Evolutionary conservation across 2,329 filamentous ascomycete species (phyloP).

Genomic region (Trichoderma semiorbis): DNA sequence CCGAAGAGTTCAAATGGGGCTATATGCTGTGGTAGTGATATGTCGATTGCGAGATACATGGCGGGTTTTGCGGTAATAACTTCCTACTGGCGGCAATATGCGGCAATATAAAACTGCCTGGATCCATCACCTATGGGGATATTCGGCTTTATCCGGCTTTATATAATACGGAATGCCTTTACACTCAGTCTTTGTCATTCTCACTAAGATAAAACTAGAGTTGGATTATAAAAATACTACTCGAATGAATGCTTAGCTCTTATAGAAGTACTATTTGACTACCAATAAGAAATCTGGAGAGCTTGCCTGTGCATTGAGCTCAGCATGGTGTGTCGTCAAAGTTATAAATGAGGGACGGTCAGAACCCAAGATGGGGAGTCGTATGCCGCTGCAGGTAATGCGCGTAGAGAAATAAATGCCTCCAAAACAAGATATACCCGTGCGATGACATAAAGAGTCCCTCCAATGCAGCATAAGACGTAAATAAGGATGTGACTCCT

Average conservation of each 20-base stretch:
- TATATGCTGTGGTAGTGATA: accelerated
- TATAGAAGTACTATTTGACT: background rate
- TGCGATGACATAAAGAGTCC: constrained; percentile 13
- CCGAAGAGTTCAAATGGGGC: accelerated
- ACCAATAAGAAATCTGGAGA: background rate
- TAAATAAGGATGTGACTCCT: constrained; percentile 9
- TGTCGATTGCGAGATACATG: background rate
- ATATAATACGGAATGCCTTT: background rate
- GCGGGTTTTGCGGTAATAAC: background rate
- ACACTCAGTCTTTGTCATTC: background rate
- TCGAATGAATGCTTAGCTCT: background rate
- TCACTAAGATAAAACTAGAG: accelerated
- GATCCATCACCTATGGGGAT: background rate
- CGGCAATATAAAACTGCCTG: too few relatives aligned
- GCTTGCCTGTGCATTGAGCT: background rate
- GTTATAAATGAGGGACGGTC: background rate
- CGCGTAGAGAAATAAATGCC: constrained; percentile 11
- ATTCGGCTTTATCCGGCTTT: background rate
- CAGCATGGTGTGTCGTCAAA: background rate
- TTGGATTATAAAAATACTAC: background rate
- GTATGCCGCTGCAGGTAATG: constrained; percentile 12
- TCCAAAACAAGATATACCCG: constrained; percentile 5
- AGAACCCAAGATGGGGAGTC: background rate
- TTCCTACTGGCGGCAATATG: background rate
- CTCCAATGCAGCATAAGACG: background rate